phyloP scores from a whole-genome alignment of 2,329 filamentous ascomycete species.

The Onygena corvina region DNA sequence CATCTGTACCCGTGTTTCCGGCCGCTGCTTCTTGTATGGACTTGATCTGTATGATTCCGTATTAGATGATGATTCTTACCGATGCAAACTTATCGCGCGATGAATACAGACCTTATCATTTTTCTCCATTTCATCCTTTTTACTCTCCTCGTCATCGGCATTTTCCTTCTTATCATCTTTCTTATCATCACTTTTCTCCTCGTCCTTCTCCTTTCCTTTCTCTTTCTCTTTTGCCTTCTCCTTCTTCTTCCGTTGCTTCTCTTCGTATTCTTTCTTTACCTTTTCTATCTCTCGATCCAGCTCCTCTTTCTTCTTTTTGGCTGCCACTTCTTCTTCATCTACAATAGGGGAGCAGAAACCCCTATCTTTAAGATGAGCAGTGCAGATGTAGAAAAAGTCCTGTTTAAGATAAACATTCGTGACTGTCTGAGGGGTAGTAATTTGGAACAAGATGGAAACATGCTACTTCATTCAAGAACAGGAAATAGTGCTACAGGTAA shows the following conservation, averaged over 20 bases:
- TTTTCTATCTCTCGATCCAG: constrained; percentile 37
- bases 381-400: constrained; percentile 90
- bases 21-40: constrained; percentile 37
- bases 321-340: constrained; percentile 32
- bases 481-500: too few relatives aligned
- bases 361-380: constrained; percentile 66
- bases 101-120: constrained; percentile 41
- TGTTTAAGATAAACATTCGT: constrained; percentile 20
- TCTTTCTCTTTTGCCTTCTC: constrained; percentile 44
- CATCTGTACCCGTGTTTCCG: constrained; percentile 36
- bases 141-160: constrained; percentile 34
- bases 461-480: too few relatives aligned
- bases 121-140: constrained; percentile 35
- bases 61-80: background rate
- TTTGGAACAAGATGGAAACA: too few relatives aligned
- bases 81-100: constrained; percentile 1
- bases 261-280: constrained; percentile 51
- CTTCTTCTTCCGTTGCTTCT: constrained; percentile 61
- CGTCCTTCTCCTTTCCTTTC: constrained; percentile 38
- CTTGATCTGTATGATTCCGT: constrained; percentile 32
- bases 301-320: constrained; percentile 33
- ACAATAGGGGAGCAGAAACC: constrained; percentile 58
- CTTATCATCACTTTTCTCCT: constrained; percentile 37
- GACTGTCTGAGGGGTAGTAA: background rate
- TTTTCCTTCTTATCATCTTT: constrained; percentile 36